Evolutionary conservation across 129 eudicot genomes (phyloP).

Genomic region (Sambucus nigra): DNA sequence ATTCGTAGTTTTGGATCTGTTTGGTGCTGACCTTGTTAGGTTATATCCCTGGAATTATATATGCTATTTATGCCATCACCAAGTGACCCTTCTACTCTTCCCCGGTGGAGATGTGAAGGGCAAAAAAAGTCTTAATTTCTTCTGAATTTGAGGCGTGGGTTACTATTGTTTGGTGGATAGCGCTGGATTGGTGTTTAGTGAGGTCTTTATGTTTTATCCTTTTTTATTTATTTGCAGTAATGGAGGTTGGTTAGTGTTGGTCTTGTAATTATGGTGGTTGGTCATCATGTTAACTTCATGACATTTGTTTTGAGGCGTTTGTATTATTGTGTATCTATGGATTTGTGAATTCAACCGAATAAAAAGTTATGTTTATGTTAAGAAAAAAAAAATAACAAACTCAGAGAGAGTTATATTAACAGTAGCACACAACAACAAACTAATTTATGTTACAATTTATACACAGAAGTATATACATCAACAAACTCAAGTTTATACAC

Average conservation of each 20-base stretch:
- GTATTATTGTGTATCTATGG: neutral
- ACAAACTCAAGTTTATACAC: no score
- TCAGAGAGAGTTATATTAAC: no score
- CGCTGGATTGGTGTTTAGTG: neutral
- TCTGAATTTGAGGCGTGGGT: neutral
- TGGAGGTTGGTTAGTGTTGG: neutral
- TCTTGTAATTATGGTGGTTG: neutral
- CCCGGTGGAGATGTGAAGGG: conserved; percentile 3
- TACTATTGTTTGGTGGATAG: neutral
- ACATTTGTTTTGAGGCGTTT: no score
- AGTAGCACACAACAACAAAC: no score
- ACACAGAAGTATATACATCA: no score
- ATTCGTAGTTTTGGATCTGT: conserved; percentile 45
- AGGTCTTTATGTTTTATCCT: neutral
- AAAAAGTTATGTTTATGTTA: no score
- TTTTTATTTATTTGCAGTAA: neutral
- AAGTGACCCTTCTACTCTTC: conserved; percentile 13
- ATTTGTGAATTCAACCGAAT: neutral
- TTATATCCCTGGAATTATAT: conserved; percentile 46
- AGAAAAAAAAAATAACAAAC: no score
- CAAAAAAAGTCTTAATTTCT: neutral
- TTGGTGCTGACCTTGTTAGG: conserved; percentile 38
- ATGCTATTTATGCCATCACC: conserved; percentile 43
- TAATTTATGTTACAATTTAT: no score
- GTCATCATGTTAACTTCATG: neutral